phyloP scores from a whole-genome alignment of 495 filamentous ascomycete genomes.

The Podospora sp. region DNA sequence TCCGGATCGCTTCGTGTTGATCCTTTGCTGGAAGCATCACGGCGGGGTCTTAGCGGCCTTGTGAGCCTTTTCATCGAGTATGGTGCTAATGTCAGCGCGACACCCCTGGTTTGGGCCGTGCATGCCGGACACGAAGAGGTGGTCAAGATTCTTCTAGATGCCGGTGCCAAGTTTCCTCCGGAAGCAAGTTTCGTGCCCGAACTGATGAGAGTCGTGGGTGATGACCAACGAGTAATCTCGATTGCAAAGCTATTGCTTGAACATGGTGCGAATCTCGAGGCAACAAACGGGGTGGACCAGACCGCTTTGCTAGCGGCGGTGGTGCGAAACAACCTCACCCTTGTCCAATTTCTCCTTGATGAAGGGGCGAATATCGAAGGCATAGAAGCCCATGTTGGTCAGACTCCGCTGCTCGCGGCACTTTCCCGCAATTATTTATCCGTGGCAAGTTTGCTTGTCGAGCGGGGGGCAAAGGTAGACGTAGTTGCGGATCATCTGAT shows the following conservation, averaged over 20 bases:
- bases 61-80: slow-evolving; percentile 15
- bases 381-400: neutral
- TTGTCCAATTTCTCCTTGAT: neutral
- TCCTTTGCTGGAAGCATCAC: neutral
- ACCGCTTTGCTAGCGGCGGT: neutral
- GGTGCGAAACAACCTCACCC: neutral
- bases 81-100: slow-evolving; percentile 11
- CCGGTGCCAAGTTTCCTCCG: neutral
- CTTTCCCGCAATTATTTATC: neutral
- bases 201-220: neutral
- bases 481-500: too few relatives aligned
- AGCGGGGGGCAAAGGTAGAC: neutral
- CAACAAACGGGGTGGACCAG: neutral
- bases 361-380: neutral
- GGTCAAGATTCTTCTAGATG: neutral
- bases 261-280: neutral
- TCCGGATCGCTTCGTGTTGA: neutral
- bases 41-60: neutral
- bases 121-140: neutral
- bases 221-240: neutral
- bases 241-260: neutral
- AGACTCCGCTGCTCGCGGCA: neutral
- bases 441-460: neutral
- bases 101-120: slow-evolving; percentile 2
- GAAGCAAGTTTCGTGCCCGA: neutral